phyloP scores from a whole-genome alignment of 192 early-diverging fungal genomes.

The Linnemannia hyalina region DNA sequence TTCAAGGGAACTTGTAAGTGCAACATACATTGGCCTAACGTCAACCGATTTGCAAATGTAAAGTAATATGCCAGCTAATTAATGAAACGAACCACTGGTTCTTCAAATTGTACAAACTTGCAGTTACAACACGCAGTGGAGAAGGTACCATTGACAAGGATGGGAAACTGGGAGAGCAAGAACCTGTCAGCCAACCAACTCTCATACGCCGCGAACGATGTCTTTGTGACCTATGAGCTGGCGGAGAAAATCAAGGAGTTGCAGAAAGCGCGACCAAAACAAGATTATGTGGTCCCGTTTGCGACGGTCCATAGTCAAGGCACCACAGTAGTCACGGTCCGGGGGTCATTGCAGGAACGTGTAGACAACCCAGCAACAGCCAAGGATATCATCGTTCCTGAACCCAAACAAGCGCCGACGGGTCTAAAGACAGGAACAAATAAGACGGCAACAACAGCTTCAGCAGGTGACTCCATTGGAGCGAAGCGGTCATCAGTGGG shows the following conservation, averaged over 20 bases:
- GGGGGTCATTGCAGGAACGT: slow-evolving; percentile 37
- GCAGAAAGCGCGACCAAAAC: slow-evolving; percentile 7
- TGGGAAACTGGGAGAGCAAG: slow-evolving; percentile 43
- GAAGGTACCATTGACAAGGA: slow-evolving; percentile 17
- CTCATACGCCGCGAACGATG: slow-evolving; percentile 52
- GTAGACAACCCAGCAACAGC: background rate
- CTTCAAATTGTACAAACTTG: background rate
- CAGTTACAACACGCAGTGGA: slow-evolving; percentile 42
- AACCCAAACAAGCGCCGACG: background rate
- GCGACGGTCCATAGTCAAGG: slow-evolving; percentile 18
- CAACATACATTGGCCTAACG: background rate
- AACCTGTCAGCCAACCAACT: slow-evolving; percentile 11
- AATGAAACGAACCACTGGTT: background rate
- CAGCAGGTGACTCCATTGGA: too few species aligned
- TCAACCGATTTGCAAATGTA: background rate
- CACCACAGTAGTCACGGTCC: background rate
- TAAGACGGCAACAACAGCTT: background rate
- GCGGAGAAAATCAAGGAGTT: slow-evolving; percentile 37
- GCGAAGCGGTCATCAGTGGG: background rate
- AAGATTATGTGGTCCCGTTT: slow-evolving; percentile 22
- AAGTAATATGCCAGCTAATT: background rate
- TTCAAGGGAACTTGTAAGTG: slow-evolving; percentile 31
- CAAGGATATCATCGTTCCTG: slow-evolving; percentile 14
- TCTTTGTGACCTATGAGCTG: slow-evolving; percentile 48
- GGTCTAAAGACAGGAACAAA: background rate